phyloP scores from a whole-genome alignment of 306 rosid genomes.

The Crotalaria pallida region DNA sequence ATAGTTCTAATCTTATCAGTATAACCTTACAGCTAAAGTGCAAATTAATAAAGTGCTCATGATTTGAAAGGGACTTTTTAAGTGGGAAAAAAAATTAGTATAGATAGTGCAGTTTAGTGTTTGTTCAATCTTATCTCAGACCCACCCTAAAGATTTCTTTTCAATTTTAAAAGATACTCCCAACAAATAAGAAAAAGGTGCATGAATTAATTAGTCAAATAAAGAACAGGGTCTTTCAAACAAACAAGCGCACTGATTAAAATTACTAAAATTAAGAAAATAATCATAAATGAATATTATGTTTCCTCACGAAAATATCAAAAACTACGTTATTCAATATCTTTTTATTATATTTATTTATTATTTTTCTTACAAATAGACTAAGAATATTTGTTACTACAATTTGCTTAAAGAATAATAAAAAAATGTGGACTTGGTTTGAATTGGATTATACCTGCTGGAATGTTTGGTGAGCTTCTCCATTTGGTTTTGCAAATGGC shows the following conservation, averaged over 20 bases:
- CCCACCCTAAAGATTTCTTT: not conserved
- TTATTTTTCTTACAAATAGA: no score
- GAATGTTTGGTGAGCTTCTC: slow-evolving; percentile 57
- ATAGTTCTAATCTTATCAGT: not conserved
- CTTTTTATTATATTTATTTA: no score
- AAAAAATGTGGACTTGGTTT: not conserved
- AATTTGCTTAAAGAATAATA: no score
- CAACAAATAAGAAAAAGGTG: not conserved
- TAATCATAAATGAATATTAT: no score
- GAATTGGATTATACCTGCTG: slow-evolving; percentile 46
- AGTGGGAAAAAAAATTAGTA: not conserved
- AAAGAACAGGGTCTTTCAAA: no score
- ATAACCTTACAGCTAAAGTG: not conserved
- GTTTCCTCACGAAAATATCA: no score
- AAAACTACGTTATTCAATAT: no score
- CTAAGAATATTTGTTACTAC: no score
- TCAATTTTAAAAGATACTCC: no score
- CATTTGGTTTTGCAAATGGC: slow-evolving; percentile 85
- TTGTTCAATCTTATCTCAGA: slow-evolving; percentile 1
- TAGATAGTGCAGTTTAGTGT: not conserved
- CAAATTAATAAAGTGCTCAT: not conserved
- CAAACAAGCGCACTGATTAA: no score
- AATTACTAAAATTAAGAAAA: no score
- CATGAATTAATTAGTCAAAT: not conserved
- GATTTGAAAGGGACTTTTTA: not conserved